phyloP scores from a whole-genome alignment of 495 filamentous ascomycete genomes.

The Lophiotrema nucula region DNA sequence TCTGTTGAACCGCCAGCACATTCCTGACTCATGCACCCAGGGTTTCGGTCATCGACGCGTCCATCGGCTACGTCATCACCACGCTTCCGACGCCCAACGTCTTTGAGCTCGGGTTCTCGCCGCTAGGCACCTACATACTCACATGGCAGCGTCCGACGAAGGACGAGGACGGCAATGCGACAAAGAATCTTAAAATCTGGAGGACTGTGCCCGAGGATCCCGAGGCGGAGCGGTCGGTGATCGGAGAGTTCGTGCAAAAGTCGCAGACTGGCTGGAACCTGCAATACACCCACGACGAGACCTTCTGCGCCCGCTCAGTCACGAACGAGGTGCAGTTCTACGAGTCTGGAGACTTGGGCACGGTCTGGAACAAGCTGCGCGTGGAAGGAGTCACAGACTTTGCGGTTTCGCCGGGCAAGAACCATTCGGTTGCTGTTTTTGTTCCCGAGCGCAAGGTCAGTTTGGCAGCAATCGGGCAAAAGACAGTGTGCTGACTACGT shows the following conservation, averaged over 20 bases:
- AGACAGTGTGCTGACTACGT: neutral
- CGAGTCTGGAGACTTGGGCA: slow-evolving; percentile 76
- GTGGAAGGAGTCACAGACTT: slow-evolving; percentile 90
- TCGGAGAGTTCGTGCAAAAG: slow-evolving; percentile 91
- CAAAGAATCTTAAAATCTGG: slow-evolving; percentile 98
- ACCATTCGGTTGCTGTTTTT: slow-evolving; percentile 87
- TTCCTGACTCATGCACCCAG: slow-evolving; percentile 41
- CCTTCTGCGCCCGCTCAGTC: slow-evolving; percentile 85
- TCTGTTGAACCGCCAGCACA: neutral
- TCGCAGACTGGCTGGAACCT: slow-evolving; percentile 94
- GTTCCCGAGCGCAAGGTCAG: slow-evolving; percentile 87
- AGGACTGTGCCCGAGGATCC: slow-evolving; percentile 60
- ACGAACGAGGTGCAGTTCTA: slow-evolving; percentile 98
- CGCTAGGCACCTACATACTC: slow-evolving; percentile 84
- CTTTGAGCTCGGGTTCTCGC: slow-evolving; percentile 92
- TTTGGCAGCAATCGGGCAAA: neutral
- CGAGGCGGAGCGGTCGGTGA: slow-evolving; percentile 62
- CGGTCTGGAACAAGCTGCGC: slow-evolving; percentile 91
- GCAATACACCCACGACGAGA: slow-evolving; percentile 92
- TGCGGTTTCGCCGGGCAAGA: slow-evolving; percentile 82
- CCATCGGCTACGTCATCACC: slow-evolving; percentile 71
- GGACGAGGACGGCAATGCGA: slow-evolving; percentile 86
- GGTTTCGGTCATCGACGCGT: slow-evolving; percentile 80
- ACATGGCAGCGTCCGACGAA: slow-evolving; percentile 94
- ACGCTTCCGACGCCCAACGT: slow-evolving; percentile 76